Conservation (phyloP, 306 rosid genomes). For the Gastrolobium villosum region DNA sequence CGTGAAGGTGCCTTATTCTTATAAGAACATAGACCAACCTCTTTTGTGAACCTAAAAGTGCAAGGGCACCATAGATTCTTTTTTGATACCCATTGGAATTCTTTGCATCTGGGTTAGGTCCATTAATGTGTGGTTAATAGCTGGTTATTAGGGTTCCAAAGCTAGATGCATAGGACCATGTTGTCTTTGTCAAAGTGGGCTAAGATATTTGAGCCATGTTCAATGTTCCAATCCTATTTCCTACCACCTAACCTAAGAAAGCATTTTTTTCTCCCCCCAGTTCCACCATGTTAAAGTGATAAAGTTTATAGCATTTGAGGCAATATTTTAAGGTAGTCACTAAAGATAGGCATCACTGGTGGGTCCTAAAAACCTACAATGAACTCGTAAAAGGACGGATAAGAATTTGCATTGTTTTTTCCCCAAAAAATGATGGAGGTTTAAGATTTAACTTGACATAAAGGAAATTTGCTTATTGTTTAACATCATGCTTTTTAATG, state of each 20-base stretch:
- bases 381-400: slow-evolving; percentile 39
- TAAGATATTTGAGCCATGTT: slow-evolving; percentile 44
- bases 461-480: slow-evolving; percentile 5
- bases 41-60: slow-evolving; percentile 22
- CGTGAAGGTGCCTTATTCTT: slow-evolving; percentile 51
- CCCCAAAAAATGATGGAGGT: neutral
- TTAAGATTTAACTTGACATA: slow-evolving; percentile 19
- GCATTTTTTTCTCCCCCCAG: slow-evolving; percentile 13
- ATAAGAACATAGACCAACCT: slow-evolving; percentile 15
- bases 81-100: slow-evolving; percentile 26
- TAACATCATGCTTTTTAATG: neutral
- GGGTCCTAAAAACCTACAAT: slow-evolving; percentile 42
- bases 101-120: slow-evolving; percentile 45
- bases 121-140: slow-evolving; percentile 40
- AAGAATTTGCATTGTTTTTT: neutral
- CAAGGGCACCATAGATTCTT: slow-evolving; percentile 27
- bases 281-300: slow-evolving; percentile 45
- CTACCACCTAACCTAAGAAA: slow-evolving; percentile 1
- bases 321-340: slow-evolving; percentile 46
- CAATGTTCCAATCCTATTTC: slow-evolving; percentile 42
- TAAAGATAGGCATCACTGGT: slow-evolving; percentile 49
- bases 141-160: slow-evolving; percentile 30
- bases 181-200: slow-evolving; percentile 39
- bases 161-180: slow-evolving; percentile 39
- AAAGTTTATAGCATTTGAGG: slow-evolving; percentile 43